These are phyloP conservation scores for Fraxinus americana DNA, from an alignment of 257 asterid genomes.

Conservation along the genomic window DNA sequence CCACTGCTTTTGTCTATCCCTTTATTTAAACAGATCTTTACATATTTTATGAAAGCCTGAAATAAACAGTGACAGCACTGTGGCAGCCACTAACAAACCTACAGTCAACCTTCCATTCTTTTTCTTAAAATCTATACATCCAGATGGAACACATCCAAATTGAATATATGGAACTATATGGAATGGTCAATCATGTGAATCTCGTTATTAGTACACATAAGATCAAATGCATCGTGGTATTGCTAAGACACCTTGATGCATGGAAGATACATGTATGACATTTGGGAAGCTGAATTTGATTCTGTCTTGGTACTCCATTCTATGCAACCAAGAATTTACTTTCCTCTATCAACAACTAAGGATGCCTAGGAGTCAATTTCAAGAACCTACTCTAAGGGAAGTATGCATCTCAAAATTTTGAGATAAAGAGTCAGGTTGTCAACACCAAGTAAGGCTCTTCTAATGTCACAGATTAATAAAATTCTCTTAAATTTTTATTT, in stretches of 20 bases:
- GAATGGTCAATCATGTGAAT: not conserved
- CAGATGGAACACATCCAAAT: not conserved
- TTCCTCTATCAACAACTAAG: not conserved
- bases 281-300: too few species aligned
- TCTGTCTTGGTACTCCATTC: not conserved
- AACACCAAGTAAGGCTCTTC: not conserved
- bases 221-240: not conserved
- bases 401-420: not conserved
- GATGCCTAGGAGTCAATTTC: not conserved
- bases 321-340: not conserved
- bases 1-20: not conserved
- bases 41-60: not conserved
- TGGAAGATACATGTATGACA: too few species aligned
- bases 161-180: not conserved
- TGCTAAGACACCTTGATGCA: not conserved
- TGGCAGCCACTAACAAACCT: not conserved
- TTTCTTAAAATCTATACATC: too few species aligned
- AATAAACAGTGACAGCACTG: not conserved
- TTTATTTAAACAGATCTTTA: not conserved
- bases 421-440: not conserved
- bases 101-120: too few species aligned
- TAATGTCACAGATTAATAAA: not conserved
- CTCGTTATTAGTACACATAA: not conserved
- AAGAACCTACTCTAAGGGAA: not conserved
- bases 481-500: not conserved